phyloP scores from a whole-genome alignment of 2,329 filamentous ascomycete species.

The Arthrobotrys sinensis region DNA sequence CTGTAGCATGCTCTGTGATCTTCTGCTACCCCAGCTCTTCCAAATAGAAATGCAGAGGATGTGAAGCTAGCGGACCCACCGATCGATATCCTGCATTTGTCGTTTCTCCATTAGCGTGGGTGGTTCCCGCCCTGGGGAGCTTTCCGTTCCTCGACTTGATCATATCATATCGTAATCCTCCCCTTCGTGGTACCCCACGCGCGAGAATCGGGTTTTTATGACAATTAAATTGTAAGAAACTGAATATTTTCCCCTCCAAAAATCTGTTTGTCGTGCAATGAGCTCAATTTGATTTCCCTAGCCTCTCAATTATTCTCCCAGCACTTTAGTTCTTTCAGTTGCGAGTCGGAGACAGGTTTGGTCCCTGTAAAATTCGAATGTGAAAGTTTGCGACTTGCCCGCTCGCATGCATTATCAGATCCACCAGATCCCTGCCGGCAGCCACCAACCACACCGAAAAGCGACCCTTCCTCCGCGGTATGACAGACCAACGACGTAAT shows the following conservation, averaged over 20 bases:
- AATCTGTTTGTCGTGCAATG: not conserved
- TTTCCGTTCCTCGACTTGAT: constrained; percentile 25
- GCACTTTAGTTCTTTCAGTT: not conserved
- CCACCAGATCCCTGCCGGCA: constrained; percentile 44
- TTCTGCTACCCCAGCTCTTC: constrained; percentile 16
- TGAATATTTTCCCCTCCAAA: not conserved
- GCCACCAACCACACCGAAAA: constrained; percentile 36
- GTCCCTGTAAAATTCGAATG: constrained; percentile 14
- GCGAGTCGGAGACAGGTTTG: not conserved
- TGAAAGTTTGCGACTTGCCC: constrained; percentile 30
- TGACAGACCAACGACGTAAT: constrained; percentile 59
- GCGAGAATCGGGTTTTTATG: constrained; percentile 16
- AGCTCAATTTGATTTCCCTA: not conserved
- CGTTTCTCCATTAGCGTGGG: constrained; percentile 36
- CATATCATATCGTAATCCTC: constrained; percentile 53
- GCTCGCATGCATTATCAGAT: constrained; percentile 55
- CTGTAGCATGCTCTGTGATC: constrained; percentile 42
- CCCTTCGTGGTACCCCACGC: constrained; percentile 36
- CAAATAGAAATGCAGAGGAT: not conserved
- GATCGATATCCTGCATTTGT: constrained; percentile 54
- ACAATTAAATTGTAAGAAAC: constrained; percentile 17
- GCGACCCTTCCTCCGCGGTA: constrained; percentile 19
- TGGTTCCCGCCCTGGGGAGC: constrained; percentile 20
- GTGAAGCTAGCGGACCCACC: constrained; percentile 37
- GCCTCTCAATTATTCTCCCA: not conserved